Conservation (phyloP, 345 rosid genomes). For the Pugionium cornutum region DNA sequence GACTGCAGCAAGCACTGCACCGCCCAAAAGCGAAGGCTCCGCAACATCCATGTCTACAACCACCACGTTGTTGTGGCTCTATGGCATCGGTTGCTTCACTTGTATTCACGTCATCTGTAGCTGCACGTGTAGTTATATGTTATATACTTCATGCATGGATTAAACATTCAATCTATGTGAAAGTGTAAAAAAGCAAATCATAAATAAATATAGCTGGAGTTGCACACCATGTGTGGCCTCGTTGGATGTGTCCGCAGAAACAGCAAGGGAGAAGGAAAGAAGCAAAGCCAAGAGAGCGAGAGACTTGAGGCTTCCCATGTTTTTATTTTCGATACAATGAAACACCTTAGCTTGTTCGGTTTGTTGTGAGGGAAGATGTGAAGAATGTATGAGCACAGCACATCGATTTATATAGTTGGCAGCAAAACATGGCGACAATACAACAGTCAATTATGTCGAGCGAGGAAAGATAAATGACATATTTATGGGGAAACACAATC, state of each 20-base stretch:
- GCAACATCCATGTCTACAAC: constrained; percentile 28
- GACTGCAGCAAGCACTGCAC: constrained; percentile 20
- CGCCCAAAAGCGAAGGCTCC: constrained; percentile 13
- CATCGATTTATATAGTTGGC: constrained; percentile 30
- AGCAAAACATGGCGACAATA: constrained; percentile 32
- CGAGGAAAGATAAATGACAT: constrained; percentile 22
- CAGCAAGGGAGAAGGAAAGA: constrained; percentile 29
- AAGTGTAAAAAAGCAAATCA: neutral
- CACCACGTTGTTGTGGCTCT: constrained; percentile 24
- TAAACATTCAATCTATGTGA: neutral
- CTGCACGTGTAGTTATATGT: constrained; percentile 14
- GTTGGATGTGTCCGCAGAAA: constrained; percentile 38
- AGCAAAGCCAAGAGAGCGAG: constrained; percentile 32
- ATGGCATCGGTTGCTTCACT: constrained; percentile 29
- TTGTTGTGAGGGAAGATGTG: constrained; percentile 23
- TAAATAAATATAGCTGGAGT: neutral
- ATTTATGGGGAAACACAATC: neutral
- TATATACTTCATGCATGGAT: neutral
- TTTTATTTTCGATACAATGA: constrained; percentile 12
- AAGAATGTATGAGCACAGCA: constrained; percentile 3
- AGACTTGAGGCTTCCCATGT: constrained; percentile 28
- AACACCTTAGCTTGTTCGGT: constrained; percentile 19
- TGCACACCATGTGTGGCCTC: constrained; percentile 34
- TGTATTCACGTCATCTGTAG: constrained; percentile 27
- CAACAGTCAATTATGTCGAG: constrained; percentile 34